These are phyloP conservation scores for Pythium coloratum DNA, from an alignment of 352 stramenopile species.

Conservation along the genomic window DNA sequence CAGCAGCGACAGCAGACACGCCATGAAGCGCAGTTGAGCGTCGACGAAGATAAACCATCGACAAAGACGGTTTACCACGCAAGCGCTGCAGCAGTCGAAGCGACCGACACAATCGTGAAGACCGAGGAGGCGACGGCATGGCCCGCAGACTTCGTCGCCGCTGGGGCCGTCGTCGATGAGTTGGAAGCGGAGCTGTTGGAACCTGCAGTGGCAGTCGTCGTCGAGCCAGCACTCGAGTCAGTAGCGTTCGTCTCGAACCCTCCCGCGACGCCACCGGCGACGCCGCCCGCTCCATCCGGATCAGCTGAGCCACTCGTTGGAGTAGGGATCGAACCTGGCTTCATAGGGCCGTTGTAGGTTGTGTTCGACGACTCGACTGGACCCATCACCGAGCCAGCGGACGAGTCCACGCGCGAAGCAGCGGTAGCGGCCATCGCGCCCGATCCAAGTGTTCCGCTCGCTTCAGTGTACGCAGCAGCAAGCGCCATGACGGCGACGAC, in stretches of 20 bases:
- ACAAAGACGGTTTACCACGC: constrained; percentile 13
- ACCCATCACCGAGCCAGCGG: constrained; percentile 23
- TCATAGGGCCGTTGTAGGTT: constrained; percentile 13
- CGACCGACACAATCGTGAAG: constrained; percentile 20
- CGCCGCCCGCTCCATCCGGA: constrained; percentile 7
- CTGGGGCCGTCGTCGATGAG: constrained; percentile 8
- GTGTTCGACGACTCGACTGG: constrained; percentile 9
- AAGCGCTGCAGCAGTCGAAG: constrained; percentile 16
- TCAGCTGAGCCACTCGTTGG: neutral
- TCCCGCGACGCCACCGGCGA: constrained; percentile 9
- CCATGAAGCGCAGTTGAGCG: neutral
- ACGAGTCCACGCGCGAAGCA: constrained; percentile 27
- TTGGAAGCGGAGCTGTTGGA: neutral
- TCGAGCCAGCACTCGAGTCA: neutral
- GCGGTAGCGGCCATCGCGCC: constrained; percentile 14
- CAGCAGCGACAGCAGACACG: neutral
- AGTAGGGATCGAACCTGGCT: constrained; percentile 15
- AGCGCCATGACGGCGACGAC: constrained; percentile 9
- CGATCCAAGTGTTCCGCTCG: constrained; percentile 22
- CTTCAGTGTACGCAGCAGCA: constrained; percentile 4
- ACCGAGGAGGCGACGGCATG: constrained; percentile 7
- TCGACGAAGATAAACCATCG: neutral
- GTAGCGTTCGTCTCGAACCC: constrained; percentile 8
- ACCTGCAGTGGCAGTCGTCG: neutral
- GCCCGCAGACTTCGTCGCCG: constrained; percentile 9